Base-by-base conservation (phyloP, 257 asterid species). In the Ocimum tenuiflorum region DNA sequence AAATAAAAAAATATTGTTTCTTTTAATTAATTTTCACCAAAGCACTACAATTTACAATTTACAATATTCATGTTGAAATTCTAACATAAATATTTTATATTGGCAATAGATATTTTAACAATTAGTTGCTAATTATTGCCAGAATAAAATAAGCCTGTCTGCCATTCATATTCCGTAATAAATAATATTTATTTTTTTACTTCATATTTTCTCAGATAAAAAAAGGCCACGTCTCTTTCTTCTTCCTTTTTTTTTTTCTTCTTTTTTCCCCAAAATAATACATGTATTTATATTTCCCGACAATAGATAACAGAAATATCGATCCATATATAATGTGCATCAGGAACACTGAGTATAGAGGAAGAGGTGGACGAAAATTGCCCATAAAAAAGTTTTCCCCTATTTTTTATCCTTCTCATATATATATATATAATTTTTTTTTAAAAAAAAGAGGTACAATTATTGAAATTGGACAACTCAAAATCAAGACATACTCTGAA, bases 401-500 rank as follows among this genome's bases (percentile, higher is more conserved):
- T 18, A 22, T 11, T 59, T 14, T 31, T 48, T 14, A 3, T 24
- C 18, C 47, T 20, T 31, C 4, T 43, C 7, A 12, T 20, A 13
- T 23, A 13, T n/a, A 35, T 41, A 15, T 23, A 18, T 5, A 8
- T 13, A 10, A 27, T 7, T 12, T 10, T 33, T 1, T 14, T 54
- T 9, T 24, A 1, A 1, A 24, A 23, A 49, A 13, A 57, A 11
- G 22, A 15, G 7, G 11, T 36, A 19, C 67, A 68, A 46, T 64
- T 48, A 58, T 65, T 46, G 42, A 23, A 69, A 69, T 48, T 50
- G 39, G 74, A 75, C 69, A 57, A 69, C 76, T 75, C 76, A 69
- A 63, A 19, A 61, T 70, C 73, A 58, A 43, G 76, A 67, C 51
- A 71, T 54, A 33, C 71, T 59, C 71, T 45, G 54, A 70, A 42